Conservation (phyloP, 1,139 yeast species). For the Suhomyces kunorum region DNA sequence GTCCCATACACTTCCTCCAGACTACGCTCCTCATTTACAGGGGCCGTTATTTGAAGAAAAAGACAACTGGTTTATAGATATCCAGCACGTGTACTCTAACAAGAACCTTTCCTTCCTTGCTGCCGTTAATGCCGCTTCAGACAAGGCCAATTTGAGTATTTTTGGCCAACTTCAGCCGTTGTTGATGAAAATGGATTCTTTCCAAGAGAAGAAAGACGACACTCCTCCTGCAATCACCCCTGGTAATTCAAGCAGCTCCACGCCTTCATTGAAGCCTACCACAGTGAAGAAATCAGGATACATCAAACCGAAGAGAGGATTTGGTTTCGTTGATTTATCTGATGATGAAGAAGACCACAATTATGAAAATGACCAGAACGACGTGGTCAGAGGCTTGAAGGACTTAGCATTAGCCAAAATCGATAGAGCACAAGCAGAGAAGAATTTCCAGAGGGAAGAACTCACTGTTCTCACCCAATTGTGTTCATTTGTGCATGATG, state of each 20-base stretch:
- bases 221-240: too few relatives aligned
- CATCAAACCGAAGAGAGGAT: constrained; percentile 35
- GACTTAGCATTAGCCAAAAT: background rate
- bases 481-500: background rate
- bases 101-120: constrained; percentile 23
- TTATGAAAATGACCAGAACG: background rate
- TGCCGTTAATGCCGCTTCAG: constrained; percentile 16
- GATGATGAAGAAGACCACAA: constrained; percentile 19
- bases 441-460: constrained; percentile 1
- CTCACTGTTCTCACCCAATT: constrained; percentile 1
- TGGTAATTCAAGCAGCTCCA: too few relatives aligned
- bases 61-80: constrained; percentile 16
- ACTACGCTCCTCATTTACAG: constrained; percentile 21
- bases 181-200: constrained; percentile 27
- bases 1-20: constrained; percentile 15
- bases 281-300: constrained; percentile 18
- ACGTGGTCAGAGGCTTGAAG: background rate
- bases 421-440: background rate
- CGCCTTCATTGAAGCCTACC: background rate
- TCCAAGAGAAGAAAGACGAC: too few relatives aligned
- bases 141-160: constrained; percentile 22
- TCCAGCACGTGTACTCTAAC: constrained; percentile 20
- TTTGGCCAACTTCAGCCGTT: constrained; percentile 37
- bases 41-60: constrained; percentile 25
- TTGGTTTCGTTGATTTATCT: constrained; percentile 38